Evolutionary conservation across 108 stramenopile species (phyloP).

Genomic region (Epipyxis sp.): DNA sequence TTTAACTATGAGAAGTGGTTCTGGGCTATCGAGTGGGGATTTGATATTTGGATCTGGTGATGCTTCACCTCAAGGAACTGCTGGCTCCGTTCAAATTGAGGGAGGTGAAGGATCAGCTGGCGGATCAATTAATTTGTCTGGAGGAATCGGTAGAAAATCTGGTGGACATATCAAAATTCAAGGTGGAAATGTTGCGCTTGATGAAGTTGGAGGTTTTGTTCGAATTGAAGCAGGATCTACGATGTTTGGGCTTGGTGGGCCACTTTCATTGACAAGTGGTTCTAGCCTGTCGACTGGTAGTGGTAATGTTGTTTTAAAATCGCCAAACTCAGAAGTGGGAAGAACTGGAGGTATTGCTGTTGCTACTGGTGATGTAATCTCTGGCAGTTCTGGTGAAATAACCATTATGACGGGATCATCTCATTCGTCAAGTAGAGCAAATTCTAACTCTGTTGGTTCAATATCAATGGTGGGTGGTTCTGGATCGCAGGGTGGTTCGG

Average conservation of each 20-base stretch:
- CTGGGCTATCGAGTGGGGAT: too few relatives aligned
- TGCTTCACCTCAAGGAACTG: too few relatives aligned
- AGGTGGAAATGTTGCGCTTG: not conserved
- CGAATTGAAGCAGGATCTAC: not conserved
- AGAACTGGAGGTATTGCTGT: not conserved
- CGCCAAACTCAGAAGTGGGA: not conserved
- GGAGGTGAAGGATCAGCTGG: too few relatives aligned
- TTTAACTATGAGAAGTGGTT: too few relatives aligned
- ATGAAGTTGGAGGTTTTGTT: not conserved
- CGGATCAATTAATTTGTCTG: too few relatives aligned
- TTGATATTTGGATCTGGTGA: too few relatives aligned
- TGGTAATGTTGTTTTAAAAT: slow-evolving; percentile 2
- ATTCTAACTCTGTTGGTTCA: too few relatives aligned
- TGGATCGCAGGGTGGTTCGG: not conserved
- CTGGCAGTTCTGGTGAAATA: not conserved
- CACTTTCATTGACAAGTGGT: not conserved
- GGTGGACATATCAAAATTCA: too few relatives aligned
- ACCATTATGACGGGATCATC: not conserved
- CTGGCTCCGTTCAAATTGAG: too few relatives aligned
- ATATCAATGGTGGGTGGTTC: too few relatives aligned
- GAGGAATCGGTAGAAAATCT: too few relatives aligned
- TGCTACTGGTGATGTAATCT: not conserved
- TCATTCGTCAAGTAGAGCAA: too few relatives aligned
- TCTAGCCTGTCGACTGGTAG: not conserved
- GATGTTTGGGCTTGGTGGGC: not conserved